Evolutionary conservation across 148 eudicot genomes (phyloP).

Genomic region (Cornus suecica): DNA sequence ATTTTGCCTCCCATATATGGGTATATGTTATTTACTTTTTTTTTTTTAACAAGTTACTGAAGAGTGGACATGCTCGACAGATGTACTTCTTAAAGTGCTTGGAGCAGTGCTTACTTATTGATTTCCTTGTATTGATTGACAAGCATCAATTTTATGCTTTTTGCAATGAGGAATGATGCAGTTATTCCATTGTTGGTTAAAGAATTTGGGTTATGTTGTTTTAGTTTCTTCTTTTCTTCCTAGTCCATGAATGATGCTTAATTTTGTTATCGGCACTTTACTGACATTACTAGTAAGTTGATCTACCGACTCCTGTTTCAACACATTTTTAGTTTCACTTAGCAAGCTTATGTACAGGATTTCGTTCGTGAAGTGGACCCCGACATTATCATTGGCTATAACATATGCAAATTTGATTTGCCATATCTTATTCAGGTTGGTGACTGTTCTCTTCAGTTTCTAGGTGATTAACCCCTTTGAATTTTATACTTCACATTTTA

Average conservation of each 20-base stretch:
- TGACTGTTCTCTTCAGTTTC: neutral
- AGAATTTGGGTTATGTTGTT: neutral
- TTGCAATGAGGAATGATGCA: slow-evolving; percentile 4
- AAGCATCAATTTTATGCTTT: neutral
- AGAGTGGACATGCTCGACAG: neutral
- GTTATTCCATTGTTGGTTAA: neutral
- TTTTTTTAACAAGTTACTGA: neutral
- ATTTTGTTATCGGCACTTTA: neutral
- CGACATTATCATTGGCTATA: slow-evolving; percentile 95
- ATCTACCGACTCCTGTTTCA: neutral
- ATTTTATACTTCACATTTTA: neutral
- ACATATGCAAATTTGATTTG: slow-evolving; percentile 98
- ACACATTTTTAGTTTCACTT: slow-evolving; percentile 7
- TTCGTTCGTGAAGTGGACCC: slow-evolving; percentile 93
- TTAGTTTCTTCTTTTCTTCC: neutral
- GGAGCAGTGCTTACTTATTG: neutral
- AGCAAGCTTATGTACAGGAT: slow-evolving; percentile 53
- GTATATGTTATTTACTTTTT: no score
- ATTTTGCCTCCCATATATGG: neutral
- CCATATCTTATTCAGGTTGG: slow-evolving; percentile 94
- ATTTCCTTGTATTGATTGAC: neutral
- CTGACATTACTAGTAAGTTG: neutral
- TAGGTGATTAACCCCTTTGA: neutral
- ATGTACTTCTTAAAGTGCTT: neutral
- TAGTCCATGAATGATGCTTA: neutral